These are phyloP conservation scores for Akebia trifoliata DNA, from an alignment of 164 flowering plant genomes.

Conservation along the genomic window DNA sequence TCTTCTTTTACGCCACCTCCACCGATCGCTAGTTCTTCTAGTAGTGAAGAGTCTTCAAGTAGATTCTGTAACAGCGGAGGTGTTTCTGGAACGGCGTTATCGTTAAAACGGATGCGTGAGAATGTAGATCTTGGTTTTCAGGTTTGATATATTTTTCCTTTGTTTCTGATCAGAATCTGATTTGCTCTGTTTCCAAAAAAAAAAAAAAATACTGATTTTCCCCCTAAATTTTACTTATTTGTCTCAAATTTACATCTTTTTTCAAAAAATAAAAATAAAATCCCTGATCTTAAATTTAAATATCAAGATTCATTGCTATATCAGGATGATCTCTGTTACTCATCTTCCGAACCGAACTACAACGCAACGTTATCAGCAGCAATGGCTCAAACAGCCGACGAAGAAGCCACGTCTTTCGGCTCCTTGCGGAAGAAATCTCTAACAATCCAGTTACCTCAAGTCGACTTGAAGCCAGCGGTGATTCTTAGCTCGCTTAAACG, in stretches of 20 bases:
- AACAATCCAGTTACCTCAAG: not conserved
- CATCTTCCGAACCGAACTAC: conserved; percentile 7
- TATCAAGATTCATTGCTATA: not conserved
- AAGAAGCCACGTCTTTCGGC: conserved; percentile 13
- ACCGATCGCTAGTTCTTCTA: conserved; percentile 22
- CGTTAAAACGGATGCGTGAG: conserved; percentile 35
- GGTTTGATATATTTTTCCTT: conserved; percentile 16
- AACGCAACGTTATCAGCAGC: not conserved
- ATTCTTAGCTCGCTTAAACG: conserved; percentile 11
- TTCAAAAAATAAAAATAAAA: too few relatives aligned
- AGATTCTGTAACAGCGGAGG: conserved; percentile 4
- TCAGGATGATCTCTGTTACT: conserved; percentile 16
- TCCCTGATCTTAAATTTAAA: not conserved
- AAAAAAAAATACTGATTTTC: not conserved
- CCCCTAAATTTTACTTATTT: not conserved
- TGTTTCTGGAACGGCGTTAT: not conserved
- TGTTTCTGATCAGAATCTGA: not conserved
- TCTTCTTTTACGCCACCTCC: conserved; percentile 30
- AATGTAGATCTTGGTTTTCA: conserved; percentile 26
- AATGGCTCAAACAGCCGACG: not conserved
- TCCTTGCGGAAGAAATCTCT: conserved; percentile 3
- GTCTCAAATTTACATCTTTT: not conserved
- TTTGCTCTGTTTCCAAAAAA: not conserved
- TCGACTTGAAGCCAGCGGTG: not conserved
- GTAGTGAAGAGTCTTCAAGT: conserved; percentile 21